Base-by-base conservation (phyloP, 108 stramenopile genomes). In the Cyclotella choctawhatcheeana region DNA sequence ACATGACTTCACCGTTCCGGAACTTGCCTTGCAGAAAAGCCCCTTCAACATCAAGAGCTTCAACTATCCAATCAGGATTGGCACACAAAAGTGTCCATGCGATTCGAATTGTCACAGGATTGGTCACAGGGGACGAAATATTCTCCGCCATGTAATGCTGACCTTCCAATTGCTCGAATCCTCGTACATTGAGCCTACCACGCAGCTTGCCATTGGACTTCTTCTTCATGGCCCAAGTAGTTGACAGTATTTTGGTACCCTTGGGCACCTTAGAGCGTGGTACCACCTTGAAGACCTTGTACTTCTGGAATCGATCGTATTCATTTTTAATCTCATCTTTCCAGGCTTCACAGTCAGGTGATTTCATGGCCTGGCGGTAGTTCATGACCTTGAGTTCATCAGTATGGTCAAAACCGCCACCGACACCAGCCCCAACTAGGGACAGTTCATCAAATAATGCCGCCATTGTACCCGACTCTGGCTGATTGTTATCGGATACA, bases 141-240 rank as follows among this genome's bases (percentile, higher is more conserved):
- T 40, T 40, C 6, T 40, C 47, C 17, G 47, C 8, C 4, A n/a
- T n/a, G 47, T 48, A 48, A n/a, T 48, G 47, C 17, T 48, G 47
- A 4, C 47, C 47, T 4, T 48, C 47, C 4, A 48, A 4, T n/a
- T 48, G 47, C n/a, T 48, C 47, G n/a, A n/a, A 48, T 10, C 47
- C 47, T 4, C 47, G 47, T n/a, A n/a, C 47, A 48, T 48, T 48
- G 4, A 48, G 47, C 47, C 62, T 56, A 8, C 74, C 84, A 58
- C 79, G 35, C 20, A 52, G 51, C 7, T 35, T 60, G 22, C 82
- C 85, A 66, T 76, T 76, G 10, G 68, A 21, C 44, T 85, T 85
- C 73, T 69, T 74, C 71, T 82, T 85, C 73, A 79, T 76, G 17
- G 85, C 85, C 79, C 82, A 76, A 2, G 82, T 83, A 0, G 58